Evolutionary conservation across 345 rosid species (phyloP).

Genomic region (Ceriops decandra): DNA sequence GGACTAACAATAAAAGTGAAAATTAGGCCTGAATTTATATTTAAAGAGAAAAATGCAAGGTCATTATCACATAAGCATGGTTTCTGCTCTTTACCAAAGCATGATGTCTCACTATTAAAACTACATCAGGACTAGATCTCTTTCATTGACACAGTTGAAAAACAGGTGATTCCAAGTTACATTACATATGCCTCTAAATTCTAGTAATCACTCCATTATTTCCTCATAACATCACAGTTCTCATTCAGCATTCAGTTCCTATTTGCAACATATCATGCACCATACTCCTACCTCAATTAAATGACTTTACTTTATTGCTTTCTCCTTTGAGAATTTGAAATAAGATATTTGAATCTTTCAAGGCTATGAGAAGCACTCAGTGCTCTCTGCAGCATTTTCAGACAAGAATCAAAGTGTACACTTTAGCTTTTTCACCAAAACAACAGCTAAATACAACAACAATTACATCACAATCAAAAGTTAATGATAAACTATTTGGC

Average conservation of each 20-base stretch:
- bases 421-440: background rate
- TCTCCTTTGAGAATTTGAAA: background rate
- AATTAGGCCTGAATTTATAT: background rate
- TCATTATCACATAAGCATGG: background rate
- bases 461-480: background rate
- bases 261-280: background rate
- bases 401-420: background rate
- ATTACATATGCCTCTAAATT: too few relatives aligned
- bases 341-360: background rate
- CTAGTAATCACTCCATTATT: background rate
- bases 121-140: background rate
- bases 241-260: background rate
- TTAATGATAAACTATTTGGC: background rate
- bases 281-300: too few relatives aligned
- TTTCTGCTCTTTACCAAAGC: background rate
- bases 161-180: background rate
- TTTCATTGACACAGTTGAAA: background rate
- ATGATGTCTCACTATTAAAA: background rate
- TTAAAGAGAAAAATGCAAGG: background rate
- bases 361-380: background rate
- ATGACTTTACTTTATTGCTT: too few relatives aligned
- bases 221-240: background rate
- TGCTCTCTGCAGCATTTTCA: background rate
- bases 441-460: background rate
- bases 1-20: background rate